Evolutionary conservation across 768 basidiomycete genomes (phyloP).

Genomic region (Boletus vermiculosoides): DNA sequence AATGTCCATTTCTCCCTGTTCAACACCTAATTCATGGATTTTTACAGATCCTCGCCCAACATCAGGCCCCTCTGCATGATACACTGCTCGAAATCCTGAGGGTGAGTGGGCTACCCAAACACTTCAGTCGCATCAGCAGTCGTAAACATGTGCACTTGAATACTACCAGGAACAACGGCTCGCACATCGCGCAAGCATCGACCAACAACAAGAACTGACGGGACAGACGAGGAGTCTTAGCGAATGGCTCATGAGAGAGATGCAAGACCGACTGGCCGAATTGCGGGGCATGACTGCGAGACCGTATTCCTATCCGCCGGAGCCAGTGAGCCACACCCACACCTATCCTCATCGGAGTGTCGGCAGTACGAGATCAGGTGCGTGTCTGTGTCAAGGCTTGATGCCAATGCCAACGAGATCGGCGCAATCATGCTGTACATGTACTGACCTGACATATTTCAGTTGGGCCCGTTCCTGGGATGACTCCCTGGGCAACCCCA

Average conservation of each 20-base stretch:
- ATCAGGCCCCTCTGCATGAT: conserved; percentile 1
- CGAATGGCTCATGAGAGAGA: conserved; percentile 11
- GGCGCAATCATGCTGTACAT: too few relatives aligned
- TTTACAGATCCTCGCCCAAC: neutral
- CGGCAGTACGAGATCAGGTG: neutral
- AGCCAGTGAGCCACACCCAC: neutral
- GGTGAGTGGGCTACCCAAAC: neutral
- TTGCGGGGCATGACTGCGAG: neutral
- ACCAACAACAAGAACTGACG: conserved; percentile 7
- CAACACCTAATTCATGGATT: neutral
- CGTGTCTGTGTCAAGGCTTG: neutral
- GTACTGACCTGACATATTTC: neutral
- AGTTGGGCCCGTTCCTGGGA: neutral
- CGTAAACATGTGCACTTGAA: neutral
- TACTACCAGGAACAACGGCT: conserved; percentile 5
- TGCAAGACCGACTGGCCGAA: conserved; percentile 2
- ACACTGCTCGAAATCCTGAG: conserved; percentile 4
- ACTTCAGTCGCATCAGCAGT: neutral
- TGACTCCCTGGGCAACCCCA: neutral
- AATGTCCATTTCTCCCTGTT: neutral
- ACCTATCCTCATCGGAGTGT: neutral
- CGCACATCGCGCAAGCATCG: neutral
- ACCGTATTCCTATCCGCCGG: neutral
- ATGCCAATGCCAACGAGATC: neutral
- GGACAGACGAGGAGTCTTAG: neutral